These are phyloP conservation scores for Fusarium xylarioides DNA, from an alignment of 2,329 filamentous ascomycete genomes.

Conservation along the genomic window DNA sequence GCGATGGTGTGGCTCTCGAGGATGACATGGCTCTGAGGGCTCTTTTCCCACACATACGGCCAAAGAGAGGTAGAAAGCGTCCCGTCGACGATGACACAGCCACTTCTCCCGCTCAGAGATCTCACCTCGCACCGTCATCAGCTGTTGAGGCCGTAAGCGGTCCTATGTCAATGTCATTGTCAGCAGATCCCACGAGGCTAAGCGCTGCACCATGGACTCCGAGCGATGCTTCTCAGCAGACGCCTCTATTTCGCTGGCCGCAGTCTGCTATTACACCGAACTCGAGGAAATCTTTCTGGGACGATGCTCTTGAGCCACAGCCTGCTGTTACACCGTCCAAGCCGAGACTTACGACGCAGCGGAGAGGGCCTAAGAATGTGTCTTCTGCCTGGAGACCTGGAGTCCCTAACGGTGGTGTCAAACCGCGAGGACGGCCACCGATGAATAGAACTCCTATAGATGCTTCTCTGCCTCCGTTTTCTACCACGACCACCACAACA, in stretches of 20 bases:
- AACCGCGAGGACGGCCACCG: conserved; percentile 81
- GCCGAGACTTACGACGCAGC: conserved; percentile 54
- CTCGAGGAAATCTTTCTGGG: conserved; percentile 63
- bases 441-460: conserved; percentile 69
- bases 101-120: conserved; percentile 65
- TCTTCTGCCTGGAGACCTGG: conserved; percentile 88
- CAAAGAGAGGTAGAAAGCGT: conserved; percentile 69
- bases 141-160: conserved; percentile 56
- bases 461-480: conserved; percentile 48
- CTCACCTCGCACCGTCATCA: conserved; percentile 65
- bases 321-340: conserved; percentile 78
- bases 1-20: conserved; percentile 85
- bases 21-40: conserved; percentile 90
- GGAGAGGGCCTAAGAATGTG: conserved; percentile 84
- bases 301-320: conserved; percentile 69
- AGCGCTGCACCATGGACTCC: conserved; percentile 48
- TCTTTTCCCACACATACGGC: conserved; percentile 79
- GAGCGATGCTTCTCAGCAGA: conserved; percentile 55
- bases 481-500: conserved; percentile 11
- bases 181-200: conserved; percentile 55
- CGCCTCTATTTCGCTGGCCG: conserved; percentile 75
- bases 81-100: conserved; percentile 67
- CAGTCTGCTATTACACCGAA: conserved; percentile 80
- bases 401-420: conserved; percentile 69
- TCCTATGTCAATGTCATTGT: conserved; percentile 45